Base-by-base conservation (phyloP, 495 filamentous ascomycete species). In the Penicillium canariense region DNA sequence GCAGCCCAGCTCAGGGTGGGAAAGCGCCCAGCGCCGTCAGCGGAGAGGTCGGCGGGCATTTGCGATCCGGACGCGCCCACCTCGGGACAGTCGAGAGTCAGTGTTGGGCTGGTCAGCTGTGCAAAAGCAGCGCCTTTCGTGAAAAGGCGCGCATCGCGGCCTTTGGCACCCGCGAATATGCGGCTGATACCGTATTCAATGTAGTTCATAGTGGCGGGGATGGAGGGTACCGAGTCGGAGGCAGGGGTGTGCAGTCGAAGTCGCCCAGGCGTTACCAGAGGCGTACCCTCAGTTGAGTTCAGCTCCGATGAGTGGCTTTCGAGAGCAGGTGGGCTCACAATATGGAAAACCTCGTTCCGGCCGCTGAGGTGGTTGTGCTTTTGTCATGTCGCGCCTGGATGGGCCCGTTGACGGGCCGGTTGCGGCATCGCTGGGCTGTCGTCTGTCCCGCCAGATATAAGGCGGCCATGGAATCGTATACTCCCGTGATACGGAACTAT, bases 141-240 rank as follows among this genome's bases (percentile, higher is more conserved):
- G 61, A 82, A 80, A 32, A 77, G 71, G 40, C 77, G 75, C 31
- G 58, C 69, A 50, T 80, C 74, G 20, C 65, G 77, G 28, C 71
- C 75, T 57, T 67, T 71, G 50, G 61, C 60, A 52, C 60, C 70
- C 36, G 60, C 59, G 22, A 68, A 47, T 40, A 70, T 55, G 10
- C 59, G 72, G 49, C 70, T 60, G 35, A 78, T 31, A 15, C 60
- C 54, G 49, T 71, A 68, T 52, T 80, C 71, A 44, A 79, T 51
- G 47, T 62, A 68, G 50, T 61, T 65, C 56, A 53, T 52, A 48
- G 57, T 38, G 17, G 22, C n/a, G n/a, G n/a, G n/a, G n/a, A n/a
- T n/a, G n/a, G n/a, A n/a, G n/a, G n/a, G n/a, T n/a, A n/a, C n/a
- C n/a, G n/a, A n/a, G n/a, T n/a, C n/a, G n/a, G n/a, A n/a, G n/a